Percentiles rank a stretch among this genome's conserved stretches.
Conservation (phyloP, 2,329 filamentous ascomycete genomes). For the Mycogone perniciosa region DNA sequence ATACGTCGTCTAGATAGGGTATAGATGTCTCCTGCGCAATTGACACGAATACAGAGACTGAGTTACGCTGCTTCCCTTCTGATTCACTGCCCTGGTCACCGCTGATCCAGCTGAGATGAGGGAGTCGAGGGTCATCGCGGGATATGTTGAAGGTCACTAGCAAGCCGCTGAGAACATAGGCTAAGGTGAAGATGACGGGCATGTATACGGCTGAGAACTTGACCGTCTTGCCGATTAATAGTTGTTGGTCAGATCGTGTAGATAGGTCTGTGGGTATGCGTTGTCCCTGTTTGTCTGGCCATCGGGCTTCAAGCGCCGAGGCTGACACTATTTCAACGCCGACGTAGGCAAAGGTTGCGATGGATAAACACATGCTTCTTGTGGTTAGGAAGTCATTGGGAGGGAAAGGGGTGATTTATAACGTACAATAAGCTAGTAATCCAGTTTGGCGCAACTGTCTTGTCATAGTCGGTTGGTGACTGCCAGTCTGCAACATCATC, state of each 20-base stretch:
- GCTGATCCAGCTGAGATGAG: constrained; percentile 20
- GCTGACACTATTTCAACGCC: constrained; percentile 28
- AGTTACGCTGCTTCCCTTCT: not conserved
- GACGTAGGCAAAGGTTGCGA: constrained; percentile 28
- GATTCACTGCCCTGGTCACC: not conserved
- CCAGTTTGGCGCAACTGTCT: constrained; percentile 18
- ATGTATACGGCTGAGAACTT: constrained; percentile 22
- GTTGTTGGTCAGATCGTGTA: constrained; percentile 2
- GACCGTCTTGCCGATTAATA: constrained; percentile 20
- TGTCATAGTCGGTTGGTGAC: constrained; percentile 16
- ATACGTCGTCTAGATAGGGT: constrained; percentile 18
- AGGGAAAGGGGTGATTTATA: not conserved
- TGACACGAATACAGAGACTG: constrained; percentile 22
- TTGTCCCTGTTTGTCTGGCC: constrained; percentile 14
- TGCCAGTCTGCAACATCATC: constrained; percentile 1
- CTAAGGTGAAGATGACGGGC: constrained; percentile 20
- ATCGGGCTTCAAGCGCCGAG: constrained; percentile 25
- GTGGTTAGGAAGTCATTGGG: not conserved
- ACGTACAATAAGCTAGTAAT: constrained; percentile 20
- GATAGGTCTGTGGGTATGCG: not conserved
- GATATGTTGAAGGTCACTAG: constrained; percentile 22
- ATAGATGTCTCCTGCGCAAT: constrained; percentile 18
- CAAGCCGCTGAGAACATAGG: constrained; percentile 22
- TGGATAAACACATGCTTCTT: constrained; percentile 23
- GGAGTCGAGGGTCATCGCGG: constrained; percentile 18